phyloP scores from a whole-genome alignment of 2,329 filamentous ascomycete genomes.

The Talaromyces rugulosus region DNA sequence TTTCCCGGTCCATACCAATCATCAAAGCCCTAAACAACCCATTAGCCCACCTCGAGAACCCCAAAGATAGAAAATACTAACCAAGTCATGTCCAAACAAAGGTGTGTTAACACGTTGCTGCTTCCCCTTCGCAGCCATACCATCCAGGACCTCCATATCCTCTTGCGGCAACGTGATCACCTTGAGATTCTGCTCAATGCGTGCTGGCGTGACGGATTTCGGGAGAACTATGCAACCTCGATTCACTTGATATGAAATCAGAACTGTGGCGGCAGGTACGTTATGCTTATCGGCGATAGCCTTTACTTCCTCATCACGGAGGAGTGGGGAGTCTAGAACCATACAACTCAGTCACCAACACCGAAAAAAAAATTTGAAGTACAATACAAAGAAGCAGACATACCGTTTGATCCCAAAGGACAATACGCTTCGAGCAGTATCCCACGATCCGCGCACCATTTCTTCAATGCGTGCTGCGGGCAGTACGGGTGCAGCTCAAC shows the following conservation, averaged over 20 bases:
- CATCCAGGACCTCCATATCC: constrained; percentile 1
- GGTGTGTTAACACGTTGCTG: constrained; percentile 3
- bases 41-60: not conserved
- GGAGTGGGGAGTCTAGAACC: constrained; percentile 1
- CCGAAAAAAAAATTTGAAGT: not conserved
- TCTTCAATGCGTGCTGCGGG: constrained; percentile 31
- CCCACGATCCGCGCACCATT: constrained; percentile 29
- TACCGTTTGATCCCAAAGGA: constrained; percentile 19
- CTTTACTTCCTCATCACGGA: not conserved
- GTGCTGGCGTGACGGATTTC: constrained; percentile 51
- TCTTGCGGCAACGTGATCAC: constrained; percentile 22
- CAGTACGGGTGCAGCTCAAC: constrained; percentile 38
- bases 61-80: not conserved
- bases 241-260: constrained; percentile 32
- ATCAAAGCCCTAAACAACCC: not conserved
- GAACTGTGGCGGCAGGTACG: not conserved
- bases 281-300: not conserved
- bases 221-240: constrained; percentile 52
- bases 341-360: not conserved
- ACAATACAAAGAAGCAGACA: not conserved
- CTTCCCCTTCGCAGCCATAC: constrained; percentile 15
- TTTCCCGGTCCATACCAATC: constrained; percentile 1
- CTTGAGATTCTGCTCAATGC: constrained; percentile 49
- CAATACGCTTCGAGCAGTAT: constrained; percentile 37
- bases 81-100: constrained; percentile 2